Evolutionary conservation across 352 stramenopile species (phyloP), one percentile per base, ranked within the genome.

Genomic region (Globisporangium sylvaticum): DNA sequence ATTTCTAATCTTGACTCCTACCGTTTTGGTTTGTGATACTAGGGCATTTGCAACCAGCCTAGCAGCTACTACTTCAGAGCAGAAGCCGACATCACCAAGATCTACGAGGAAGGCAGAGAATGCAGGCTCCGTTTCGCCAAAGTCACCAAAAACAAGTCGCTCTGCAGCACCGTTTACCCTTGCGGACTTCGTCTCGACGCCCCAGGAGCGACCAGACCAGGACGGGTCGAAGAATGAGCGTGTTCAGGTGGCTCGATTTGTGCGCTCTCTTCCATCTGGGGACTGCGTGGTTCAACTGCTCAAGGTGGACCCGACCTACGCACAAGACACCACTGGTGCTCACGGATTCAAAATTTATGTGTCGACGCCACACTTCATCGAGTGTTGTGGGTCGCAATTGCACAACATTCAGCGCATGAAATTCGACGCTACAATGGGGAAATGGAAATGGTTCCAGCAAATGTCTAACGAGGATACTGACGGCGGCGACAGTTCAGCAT

Each of bases 171-270:
- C 24, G 15, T 64, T 58, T 10, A 20, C 27, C 12, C 53, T 58
- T 14, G 48, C 25, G 22, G 53, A 59, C 5, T 56, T 60, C 22
- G 32, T 69, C 20, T 20, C 62, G 8, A 9, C 62, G 1, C 8
- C 62, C 3, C 31, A 39, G 5, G 18, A 22, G 14, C 25, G 29
- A n/a, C 34, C 63, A 3, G 54, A 67, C 10, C 15, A 70, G 42
- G 57, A 74, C n/a, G 63, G 61, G 65, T 20, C 29, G 3, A 39
- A 65, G 3, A 67, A 68, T 15, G 66, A 78, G 6, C 42, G 67
- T n/a, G 72, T 77, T 54, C 78, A 85, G 62, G 71, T 85, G 14
- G 73, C 73, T 46, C 76, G 71, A 20, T 68, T 85, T 53, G 65
- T 74, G 24, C 72, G 67, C 18, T 58, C 61, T 0, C 50, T 81